Evolutionary conservation across 345 rosid genomes (phyloP).

Genomic region (Gossypium longicalyx): DNA sequence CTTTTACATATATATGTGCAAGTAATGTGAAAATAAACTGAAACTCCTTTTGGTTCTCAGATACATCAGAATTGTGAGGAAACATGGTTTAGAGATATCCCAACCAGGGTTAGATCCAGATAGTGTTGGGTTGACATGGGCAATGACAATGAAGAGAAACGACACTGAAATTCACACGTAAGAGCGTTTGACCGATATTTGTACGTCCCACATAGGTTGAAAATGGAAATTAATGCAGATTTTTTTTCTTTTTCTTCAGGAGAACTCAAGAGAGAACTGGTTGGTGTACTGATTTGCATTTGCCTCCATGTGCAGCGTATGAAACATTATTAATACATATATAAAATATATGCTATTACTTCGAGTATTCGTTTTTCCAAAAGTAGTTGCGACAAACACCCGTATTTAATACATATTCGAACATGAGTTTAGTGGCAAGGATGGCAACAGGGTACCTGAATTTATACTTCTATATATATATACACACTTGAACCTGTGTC

Average conservation of each 20-base stretch:
- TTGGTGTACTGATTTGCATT: constrained; percentile 67
- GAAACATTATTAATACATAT: constrained; percentile 12
- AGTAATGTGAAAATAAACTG: background rate
- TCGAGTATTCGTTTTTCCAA: too few species aligned
- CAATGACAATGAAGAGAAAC: constrained; percentile 82
- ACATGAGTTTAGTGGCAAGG: background rate
- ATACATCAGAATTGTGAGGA: constrained; percentile 67
- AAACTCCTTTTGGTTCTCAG: constrained; percentile 30
- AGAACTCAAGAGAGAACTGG: constrained; percentile 72
- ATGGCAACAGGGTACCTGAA: too few species aligned
- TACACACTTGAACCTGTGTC: too few species aligned
- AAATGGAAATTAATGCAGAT: background rate
- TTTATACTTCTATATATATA: too few species aligned
- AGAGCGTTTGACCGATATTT: constrained; percentile 13
- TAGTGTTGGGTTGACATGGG: constrained; percentile 78
- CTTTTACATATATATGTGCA: background rate
- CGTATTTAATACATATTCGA: background rate
- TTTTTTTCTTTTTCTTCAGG: constrained; percentile 36
- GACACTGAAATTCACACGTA: constrained; percentile 87
- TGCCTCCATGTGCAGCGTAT: constrained; percentile 99
- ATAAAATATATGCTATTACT: background rate
- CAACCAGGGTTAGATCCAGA: constrained; percentile 91
- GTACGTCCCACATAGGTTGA: background rate
- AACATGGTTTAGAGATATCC: constrained; percentile 85
- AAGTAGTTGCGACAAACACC: too few species aligned